Base-by-base conservation (phyloP, 164 flowering plant species). In the Berberis vulgaris region DNA sequence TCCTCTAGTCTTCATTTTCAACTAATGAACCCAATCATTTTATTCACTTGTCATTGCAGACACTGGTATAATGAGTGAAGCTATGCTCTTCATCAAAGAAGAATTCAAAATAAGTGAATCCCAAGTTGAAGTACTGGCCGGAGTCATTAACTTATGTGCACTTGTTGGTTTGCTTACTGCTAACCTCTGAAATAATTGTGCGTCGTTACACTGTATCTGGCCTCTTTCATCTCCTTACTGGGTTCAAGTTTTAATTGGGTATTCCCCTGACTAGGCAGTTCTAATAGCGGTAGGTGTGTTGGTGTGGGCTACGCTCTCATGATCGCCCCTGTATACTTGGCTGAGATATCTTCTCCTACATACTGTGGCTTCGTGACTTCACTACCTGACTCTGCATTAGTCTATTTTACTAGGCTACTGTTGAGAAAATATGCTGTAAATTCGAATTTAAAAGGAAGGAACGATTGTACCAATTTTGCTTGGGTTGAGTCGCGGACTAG, bases 291-390 rank as follows among this genome's bases (percentile, higher is more conserved):
- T 6, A 11, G 77, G 49, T 66, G 73, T 1, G 8, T 74, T 54
- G 77, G 73, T 54, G 71, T 74, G 3, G 77, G 77, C 4, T 74
- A 62, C 53, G 77, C 74, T 2, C 72, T 73, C 41, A 61, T 76
- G 74, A 71, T 76, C 6, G 79, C 77, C 6, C 79, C 79, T 0
- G 76, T 76, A 12, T 74, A 74, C 70, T 70, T 71, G 0, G 68
- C 73, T 2, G 77, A 74, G 68, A 49, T 70, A n/a, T 69, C 71
- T 11, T 70, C 68, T 0, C 54, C 76, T 3, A 9, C 59, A 0
- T 6, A 26, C 43, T 63, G 73, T 13, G 76, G 76, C 38, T 4
- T 62, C 54, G 59, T 73, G 42, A 57, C 64, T 7, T 73, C 76
- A 44, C 50, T 73, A 4, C 73, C 76, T 1, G 72, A 68, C 69